A percentile compares a stretch with the other conserved stretches of the same genome.
These are phyloP conservation scores for Apiotrichum veenhuisii DNA, from an alignment of 1,284 basidiomycete genomes.

Conservation along the genomic window DNA sequence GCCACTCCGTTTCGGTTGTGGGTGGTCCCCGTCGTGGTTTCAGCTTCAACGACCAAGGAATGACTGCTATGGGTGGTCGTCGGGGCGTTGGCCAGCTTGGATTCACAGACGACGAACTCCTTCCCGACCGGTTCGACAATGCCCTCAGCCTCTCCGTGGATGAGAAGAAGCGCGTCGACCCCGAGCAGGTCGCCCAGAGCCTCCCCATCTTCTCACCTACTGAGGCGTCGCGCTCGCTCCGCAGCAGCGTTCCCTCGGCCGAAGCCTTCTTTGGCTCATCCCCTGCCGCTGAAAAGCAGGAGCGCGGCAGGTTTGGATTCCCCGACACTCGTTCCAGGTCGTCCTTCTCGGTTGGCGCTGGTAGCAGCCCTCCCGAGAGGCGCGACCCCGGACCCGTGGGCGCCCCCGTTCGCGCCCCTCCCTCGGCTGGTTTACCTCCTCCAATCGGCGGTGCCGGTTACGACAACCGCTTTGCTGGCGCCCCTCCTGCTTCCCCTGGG, in stretches of 20 bases:
- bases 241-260: slow-evolving; percentile 7
- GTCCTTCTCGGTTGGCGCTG: slow-evolving; percentile 1
- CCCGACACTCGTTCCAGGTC: slow-evolving; percentile 2
- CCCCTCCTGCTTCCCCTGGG: slow-evolving; percentile 1
- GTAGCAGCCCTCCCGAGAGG: slow-evolving; percentile 11
- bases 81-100: slow-evolving; percentile 31
- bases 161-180: slow-evolving; percentile 31
- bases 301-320: slow-evolving; percentile 9
- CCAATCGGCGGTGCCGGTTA: slow-evolving; percentile 2
- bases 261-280: slow-evolving; percentile 20
- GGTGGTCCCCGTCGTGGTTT: slow-evolving; percentile 43
- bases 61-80: slow-evolving; percentile 57
- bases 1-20: slow-evolving; percentile 81
- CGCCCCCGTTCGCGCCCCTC: slow-evolving; percentile 10
- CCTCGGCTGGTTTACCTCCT: neutral
- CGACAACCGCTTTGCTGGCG: slow-evolving; percentile 11
- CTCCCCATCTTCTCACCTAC: slow-evolving; percentile 18
- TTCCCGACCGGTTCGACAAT: slow-evolving; percentile 62
- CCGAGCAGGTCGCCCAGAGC: slow-evolving; percentile 10
- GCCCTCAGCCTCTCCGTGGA: slow-evolving; percentile 61
- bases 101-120: slow-evolving; percentile 70
- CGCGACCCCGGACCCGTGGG: slow-evolving; percentile 20
- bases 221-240: slow-evolving; percentile 3
- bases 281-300: slow-evolving; percentile 10
- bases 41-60: slow-evolving; percentile 53